Base-by-base conservation (phyloP, 1,284 basidiomycete species). In the Pseudozyma hubeiensis region DNA sequence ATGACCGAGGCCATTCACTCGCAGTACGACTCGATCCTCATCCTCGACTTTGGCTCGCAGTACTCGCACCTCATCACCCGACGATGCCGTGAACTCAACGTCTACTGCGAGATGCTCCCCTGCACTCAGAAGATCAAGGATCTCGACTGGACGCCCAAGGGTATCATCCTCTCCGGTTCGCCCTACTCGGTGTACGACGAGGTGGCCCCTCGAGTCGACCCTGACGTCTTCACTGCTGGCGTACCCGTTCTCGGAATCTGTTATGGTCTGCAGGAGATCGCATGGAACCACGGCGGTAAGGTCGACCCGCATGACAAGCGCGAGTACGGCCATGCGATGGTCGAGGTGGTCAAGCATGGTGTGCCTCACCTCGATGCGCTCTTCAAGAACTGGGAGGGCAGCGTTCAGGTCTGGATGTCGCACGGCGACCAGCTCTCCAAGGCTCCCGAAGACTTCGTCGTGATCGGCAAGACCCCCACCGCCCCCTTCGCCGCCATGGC, bases 261-360 rank as follows among this genome's bases (percentile, higher is more conserved):
- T 85, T 99, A 99, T 86, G 97, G 97, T 33, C 88, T 99, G n/a
- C 93, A 96, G 91, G 96, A 99, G 88, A 93, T 98, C 68, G 94
- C 95, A 17, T 93, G 91, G 89, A 91, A 90, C 68, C 87, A 93
- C 84, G 91, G 91, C 65, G 97, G 95, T 24, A 89, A 91, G 75
- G 94, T 99, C 40, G 90, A 91, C 31, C 91, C 92, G 58, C 94
- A 93, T 85, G 90, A 94, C 65, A 93, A 94, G 85, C 89, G 95
- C 75, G 97, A 99, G 86, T 99, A 99, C 84, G 97, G 97, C 0
- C 91, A 92, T 81, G 94, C 96, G 13, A 89, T 90, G 77, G 87
- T 99, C 56, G 87, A 91, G 70, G 88, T 97, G 49, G 88, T 88
- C 68, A 90, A 91, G 84, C 89, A 90, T 49, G 90, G 89, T 24